Evolutionary conservation across 2,329 filamentous ascomycete genomes (phyloP).

Genomic region (Geosmithia putterillii): DNA sequence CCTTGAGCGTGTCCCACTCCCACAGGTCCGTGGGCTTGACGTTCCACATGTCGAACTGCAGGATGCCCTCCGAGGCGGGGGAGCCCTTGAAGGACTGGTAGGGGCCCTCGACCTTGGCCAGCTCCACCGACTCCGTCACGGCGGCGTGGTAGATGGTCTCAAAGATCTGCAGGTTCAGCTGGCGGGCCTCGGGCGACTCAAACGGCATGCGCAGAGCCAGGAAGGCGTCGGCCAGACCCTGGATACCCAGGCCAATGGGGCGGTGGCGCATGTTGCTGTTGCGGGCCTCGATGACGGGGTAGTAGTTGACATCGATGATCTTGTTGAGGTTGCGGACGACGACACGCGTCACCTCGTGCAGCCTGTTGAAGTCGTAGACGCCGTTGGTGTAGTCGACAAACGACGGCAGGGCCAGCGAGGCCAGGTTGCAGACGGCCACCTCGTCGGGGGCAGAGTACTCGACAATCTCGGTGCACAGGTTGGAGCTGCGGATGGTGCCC

Average conservation of each 20-base stretch:
- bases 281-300: constrained; percentile 85
- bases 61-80: constrained; percentile 85
- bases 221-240: constrained; percentile 96
- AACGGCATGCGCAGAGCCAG: constrained; percentile 93
- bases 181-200: constrained; percentile 84
- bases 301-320: constrained; percentile 97
- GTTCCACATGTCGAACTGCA: constrained; percentile 98
- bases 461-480: constrained; percentile 96
- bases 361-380: constrained; percentile 88
- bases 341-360: constrained; percentile 87
- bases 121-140: constrained; percentile 74
- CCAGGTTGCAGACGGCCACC: constrained; percentile 96
- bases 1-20: constrained; percentile 88
- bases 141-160: constrained; percentile 98
- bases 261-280: constrained; percentile 97
- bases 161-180: constrained; percentile 97
- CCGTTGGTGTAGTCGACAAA: constrained; percentile 80
- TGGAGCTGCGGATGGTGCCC: constrained; percentile 95
- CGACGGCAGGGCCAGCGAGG: constrained; percentile 81
- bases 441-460: constrained; percentile 97
- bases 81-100: constrained; percentile 91
- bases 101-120: constrained; percentile 71
- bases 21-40: constrained; percentile 88
- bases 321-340: constrained; percentile 94
- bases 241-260: constrained; percentile 91